Percentiles rank a stretch among this genome's conserved stretches.
Conservation (phyloP, 176 grass and related monocot species). For the Microstegium vimineum region DNA sequence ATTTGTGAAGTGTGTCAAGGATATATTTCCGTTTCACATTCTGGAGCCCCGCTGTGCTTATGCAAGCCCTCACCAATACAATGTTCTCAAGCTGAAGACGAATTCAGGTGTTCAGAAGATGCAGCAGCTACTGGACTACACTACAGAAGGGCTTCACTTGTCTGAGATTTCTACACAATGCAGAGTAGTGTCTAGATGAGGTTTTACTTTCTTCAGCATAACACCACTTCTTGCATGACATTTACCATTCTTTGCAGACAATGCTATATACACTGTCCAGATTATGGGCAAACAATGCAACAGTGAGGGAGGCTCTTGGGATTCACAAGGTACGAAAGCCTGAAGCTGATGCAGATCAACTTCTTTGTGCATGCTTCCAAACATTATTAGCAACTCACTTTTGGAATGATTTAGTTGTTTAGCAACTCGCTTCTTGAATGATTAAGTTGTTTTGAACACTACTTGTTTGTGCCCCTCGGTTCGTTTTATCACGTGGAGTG, state of each 20-base stretch:
- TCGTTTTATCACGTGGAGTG: not conserved
- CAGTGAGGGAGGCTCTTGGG: constrained; percentile 50
- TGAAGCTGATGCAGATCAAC: not conserved
- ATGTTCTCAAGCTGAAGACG: not conserved
- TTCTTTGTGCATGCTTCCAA: not conserved
- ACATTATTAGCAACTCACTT: too few species aligned
- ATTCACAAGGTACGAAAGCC: constrained; percentile 40
- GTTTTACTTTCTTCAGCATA: not conserved
- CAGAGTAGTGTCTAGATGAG: constrained; percentile 19
- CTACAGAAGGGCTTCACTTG: constrained; percentile 7
- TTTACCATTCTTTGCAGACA: not conserved
- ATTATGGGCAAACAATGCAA: constrained; percentile 48
- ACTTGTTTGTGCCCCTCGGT: not conserved
- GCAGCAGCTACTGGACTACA: constrained; percentile 13
- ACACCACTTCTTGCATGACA: not conserved
- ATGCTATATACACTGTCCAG: constrained; percentile 40
- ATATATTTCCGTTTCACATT: too few species aligned
- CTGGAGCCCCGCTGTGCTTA: too few species aligned
- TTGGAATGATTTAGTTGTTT: too few species aligned
- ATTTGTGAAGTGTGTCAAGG: too few species aligned
- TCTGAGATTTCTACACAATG: constrained; percentile 33
- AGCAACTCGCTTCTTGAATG: not conserved
- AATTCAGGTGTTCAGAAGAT: not conserved
- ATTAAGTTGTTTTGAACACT: not conserved
- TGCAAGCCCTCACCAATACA: too few species aligned